phyloP scores from a whole-genome alignment of 805 yeast species.

The Hanseniaspora mollemarum region DNA sequence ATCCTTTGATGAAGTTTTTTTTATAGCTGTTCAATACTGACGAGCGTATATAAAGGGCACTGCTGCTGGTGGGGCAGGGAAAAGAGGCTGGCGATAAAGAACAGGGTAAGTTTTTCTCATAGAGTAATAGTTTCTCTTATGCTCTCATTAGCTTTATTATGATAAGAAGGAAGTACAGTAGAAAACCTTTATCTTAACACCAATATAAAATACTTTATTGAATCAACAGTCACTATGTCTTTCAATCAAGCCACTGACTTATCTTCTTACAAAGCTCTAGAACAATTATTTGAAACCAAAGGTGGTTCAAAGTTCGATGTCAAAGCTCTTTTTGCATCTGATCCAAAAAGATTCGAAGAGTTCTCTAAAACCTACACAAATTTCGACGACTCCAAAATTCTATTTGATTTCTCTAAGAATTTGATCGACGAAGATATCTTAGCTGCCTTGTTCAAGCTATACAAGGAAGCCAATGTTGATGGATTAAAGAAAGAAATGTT shows the following conservation, averaged over 20 bases:
- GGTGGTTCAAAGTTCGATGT: constrained; percentile 63
- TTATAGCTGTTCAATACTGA: too few species aligned
- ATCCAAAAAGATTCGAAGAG: constrained; percentile 63
- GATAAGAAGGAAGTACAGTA: too few species aligned
- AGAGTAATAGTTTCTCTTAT: too few species aligned
- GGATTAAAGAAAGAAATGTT: constrained; percentile 82
- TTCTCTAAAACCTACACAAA: constrained; percentile 68
- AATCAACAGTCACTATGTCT: constrained; percentile 20
- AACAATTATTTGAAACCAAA: constrained; percentile 50
- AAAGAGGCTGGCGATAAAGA: too few species aligned
- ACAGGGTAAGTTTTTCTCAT: too few species aligned
- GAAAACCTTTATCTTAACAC: too few species aligned
- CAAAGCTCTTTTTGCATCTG: constrained; percentile 64
- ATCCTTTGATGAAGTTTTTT: too few species aligned
- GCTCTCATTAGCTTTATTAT: too few species aligned
- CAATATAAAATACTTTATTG: too few species aligned
- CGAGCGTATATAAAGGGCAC: too few species aligned
- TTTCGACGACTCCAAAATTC: constrained; percentile 75
- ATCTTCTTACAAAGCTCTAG: constrained; percentile 74
- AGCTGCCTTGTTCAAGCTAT: constrained; percentile 56
- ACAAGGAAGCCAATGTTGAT: constrained; percentile 83
- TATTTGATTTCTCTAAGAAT: constrained; percentile 93
- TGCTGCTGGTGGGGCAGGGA: too few species aligned
- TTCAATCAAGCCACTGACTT: constrained; percentile 59
- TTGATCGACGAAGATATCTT: constrained; percentile 77